Evolutionary conservation across 495 filamentous ascomycete genomes (phyloP).

Genomic region (Penicillium simplicissimum): DNA sequence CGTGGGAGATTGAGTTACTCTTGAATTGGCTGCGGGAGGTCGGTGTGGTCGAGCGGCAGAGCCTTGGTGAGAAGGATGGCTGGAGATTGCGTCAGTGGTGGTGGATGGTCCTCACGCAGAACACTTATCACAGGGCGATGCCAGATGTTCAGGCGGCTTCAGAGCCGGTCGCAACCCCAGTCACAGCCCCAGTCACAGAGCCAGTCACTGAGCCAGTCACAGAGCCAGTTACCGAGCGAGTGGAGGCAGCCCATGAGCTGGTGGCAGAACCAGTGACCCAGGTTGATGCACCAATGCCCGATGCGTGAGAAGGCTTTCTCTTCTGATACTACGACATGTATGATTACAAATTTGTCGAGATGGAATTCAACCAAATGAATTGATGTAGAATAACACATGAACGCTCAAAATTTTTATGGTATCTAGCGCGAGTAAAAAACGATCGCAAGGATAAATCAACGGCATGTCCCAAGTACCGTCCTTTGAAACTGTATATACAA

Average conservation of each 20-base stretch:
- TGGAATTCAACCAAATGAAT: background rate
- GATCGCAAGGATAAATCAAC: background rate
- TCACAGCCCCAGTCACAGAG: background rate
- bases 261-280: background rate
- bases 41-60: slow-evolving; percentile 40
- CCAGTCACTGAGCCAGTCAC: background rate
- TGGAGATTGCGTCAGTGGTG: slow-evolving; percentile 67
- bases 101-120: slow-evolving; percentile 54
- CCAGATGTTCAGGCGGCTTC: background rate
- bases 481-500: background rate
- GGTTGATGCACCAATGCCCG: background rate
- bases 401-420: slow-evolving; percentile 1
- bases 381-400: background rate
- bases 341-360: background rate
- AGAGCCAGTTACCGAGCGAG: no score
- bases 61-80: slow-evolving; percentile 31
- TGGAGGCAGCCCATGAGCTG: no score
- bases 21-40: slow-evolving; percentile 63
- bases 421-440: background rate
- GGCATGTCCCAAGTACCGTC: background rate
- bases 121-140: background rate
- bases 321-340: background rate
- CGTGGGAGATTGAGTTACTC: slow-evolving; percentile 67
- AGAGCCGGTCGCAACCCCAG: background rate
- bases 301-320: background rate